Evolutionary conservation across 2,329 filamentous ascomycete species (phyloP).

Genomic region (Calonectria leucothoes): DNA sequence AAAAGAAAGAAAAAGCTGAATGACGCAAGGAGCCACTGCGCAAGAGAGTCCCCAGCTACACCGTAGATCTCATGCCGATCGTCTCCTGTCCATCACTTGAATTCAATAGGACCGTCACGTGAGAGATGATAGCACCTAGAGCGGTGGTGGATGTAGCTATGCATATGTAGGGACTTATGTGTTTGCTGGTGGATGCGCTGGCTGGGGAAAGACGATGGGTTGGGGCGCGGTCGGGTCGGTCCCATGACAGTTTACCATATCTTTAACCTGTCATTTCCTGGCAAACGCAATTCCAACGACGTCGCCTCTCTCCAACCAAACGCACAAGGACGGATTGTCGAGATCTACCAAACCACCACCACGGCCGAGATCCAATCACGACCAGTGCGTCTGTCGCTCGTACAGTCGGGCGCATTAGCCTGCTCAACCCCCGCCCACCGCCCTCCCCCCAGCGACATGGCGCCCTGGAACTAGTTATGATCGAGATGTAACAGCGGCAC

Average conservation of each 20-base stretch:
- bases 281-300: constrained; percentile 2
- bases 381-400: neutral
- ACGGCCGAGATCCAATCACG: neutral
- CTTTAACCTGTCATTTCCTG: neutral
- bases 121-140: neutral
- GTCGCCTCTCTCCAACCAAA: neutral
- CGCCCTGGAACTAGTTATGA: constrained; percentile 26
- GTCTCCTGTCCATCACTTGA: neutral
- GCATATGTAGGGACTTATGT: neutral
- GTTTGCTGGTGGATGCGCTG: neutral
- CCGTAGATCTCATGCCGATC: neutral
- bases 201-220: neutral
- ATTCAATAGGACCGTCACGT: neutral
- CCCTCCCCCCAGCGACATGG: constrained; percentile 10
- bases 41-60: neutral
- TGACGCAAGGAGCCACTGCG: neutral
- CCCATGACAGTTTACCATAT: neutral
- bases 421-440: neutral
- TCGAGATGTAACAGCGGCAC: constrained; percentile 57
- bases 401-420: neutral
- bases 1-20: neutral
- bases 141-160: neutral
- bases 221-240: neutral
- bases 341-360: neutral
- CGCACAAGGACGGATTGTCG: neutral